These are phyloP conservation scores for Fusarium sp. DNA, from an alignment of 2,329 filamentous ascomycete genomes.

Conservation along the genomic window DNA sequence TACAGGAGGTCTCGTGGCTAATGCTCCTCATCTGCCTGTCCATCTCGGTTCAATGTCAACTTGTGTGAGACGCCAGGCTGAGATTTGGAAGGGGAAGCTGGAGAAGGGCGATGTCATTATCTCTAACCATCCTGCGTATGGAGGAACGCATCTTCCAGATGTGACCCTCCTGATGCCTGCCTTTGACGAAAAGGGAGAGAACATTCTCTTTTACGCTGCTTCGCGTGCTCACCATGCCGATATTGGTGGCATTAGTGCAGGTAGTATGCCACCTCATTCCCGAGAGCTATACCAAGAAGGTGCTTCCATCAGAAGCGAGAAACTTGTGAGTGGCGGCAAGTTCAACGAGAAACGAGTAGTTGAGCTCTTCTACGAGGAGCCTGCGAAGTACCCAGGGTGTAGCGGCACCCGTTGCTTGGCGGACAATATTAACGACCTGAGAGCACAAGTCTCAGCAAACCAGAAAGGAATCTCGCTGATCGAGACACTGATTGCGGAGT, in stretches of 20 bases:
- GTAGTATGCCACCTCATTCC: slow-evolving; percentile 83
- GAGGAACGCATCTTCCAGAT: slow-evolving; percentile 85
- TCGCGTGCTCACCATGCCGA: slow-evolving; percentile 87
- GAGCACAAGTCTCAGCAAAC: slow-evolving; percentile 86
- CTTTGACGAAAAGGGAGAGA: slow-evolving; percentile 73
- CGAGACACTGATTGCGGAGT: slow-evolving; percentile 79
- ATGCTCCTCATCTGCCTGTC: slow-evolving; percentile 83
- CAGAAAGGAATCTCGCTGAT: slow-evolving; percentile 89
- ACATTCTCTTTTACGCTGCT: slow-evolving; percentile 86
- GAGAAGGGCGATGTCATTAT: slow-evolving; percentile 85
- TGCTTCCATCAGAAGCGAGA: slow-evolving; percentile 72
- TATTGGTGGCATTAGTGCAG: slow-evolving; percentile 84
- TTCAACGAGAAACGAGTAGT: slow-evolving; percentile 84
- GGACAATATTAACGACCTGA: slow-evolving; percentile 86
- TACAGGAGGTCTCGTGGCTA: slow-evolving; percentile 80
- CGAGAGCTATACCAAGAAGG: slow-evolving; percentile 73
- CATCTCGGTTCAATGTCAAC: slow-evolving; percentile 88
- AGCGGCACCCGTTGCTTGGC: slow-evolving; percentile 82
- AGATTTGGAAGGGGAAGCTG: slow-evolving; percentile 83
- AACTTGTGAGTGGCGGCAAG: slow-evolving; percentile 80
- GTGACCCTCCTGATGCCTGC: slow-evolving; percentile 86
- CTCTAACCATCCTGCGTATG: slow-evolving; percentile 86
- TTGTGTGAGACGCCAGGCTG: slow-evolving; percentile 80
- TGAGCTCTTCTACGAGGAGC: slow-evolving; percentile 79
- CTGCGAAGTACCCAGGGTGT: slow-evolving; percentile 80